Base-by-base conservation (phyloP, 2,329 filamentous ascomycete species). In the Lasiodiplodia citricola region DNA sequence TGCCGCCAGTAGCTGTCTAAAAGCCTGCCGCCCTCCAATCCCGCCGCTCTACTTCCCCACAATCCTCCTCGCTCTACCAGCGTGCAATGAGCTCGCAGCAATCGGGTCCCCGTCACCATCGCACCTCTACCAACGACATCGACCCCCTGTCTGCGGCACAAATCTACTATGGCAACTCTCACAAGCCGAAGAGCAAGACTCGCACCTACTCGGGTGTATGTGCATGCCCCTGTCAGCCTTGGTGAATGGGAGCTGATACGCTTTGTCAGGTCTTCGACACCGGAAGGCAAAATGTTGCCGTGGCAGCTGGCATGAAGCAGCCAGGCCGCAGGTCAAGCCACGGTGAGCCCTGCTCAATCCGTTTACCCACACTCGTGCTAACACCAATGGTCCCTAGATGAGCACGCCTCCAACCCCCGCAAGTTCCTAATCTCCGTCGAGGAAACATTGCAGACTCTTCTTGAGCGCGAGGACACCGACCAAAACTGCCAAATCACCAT, bases 401-500 rank as follows among this genome's bases (percentile, higher is more conserved):
- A 94, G 79, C 84, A 85, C 58, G 87, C 89, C 41, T 83, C 88
- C 62, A 84, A 88, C 60, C 88, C 91, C 68, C 92, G 93, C 70
- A 91, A 91, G 73, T 97, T 97, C 80, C 86, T 97, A 47, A 90
- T 98, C 78, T 88, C 96, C 74, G 94, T 98, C 75, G 91, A 97
- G 60, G 85, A 88, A 25, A 97, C 94, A 0, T 86, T 97, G 68
- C 87, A 94, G 76, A 90, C 88, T 69, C 85, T 99, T 55, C 86
- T 93, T 70, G 88, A 89, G 47, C 91, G 95, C 73, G 96, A 99
- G 80, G 96, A 99, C 77, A 96, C 94, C 37, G 94, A 99, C 80
- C 86, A 88, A 68, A 97, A 99, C 80, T 92, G 64, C 86, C 94
- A 98, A 80, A 99, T 99, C 79, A 99, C 96, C 37, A 97, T 98